phyloP scores from a whole-genome alignment of 2,329 filamentous ascomycete species.

The Botrytis pseudocinerea region DNA sequence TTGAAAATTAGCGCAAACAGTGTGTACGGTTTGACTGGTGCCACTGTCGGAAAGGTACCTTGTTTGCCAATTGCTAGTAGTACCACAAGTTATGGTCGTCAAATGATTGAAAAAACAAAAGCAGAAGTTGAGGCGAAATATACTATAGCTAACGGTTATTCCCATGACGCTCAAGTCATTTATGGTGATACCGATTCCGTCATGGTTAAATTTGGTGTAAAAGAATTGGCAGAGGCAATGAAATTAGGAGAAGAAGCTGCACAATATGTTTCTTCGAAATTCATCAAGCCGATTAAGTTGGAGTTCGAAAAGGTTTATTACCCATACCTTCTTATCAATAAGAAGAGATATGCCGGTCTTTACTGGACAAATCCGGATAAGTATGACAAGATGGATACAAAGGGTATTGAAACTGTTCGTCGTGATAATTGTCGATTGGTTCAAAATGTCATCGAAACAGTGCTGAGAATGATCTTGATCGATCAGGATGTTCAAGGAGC shows the following conservation, averaged over 20 bases:
- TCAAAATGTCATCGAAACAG: constrained; percentile 96
- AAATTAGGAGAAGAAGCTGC: constrained; percentile 92
- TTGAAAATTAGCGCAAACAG: constrained; percentile 97
- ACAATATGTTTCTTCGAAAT: constrained; percentile 84
- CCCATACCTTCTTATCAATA: constrained; percentile 98
- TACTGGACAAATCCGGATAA: constrained; percentile 96
- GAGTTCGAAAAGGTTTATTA: constrained; percentile 99
- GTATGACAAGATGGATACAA: constrained; percentile 99
- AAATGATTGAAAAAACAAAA: constrained; percentile 99
- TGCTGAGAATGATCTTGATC: constrained; percentile 91
- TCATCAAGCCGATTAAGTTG: constrained; percentile 94
- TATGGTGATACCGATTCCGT: constrained; percentile 99
- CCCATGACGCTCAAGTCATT: constrained; percentile 92
- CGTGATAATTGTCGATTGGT: constrained; percentile 95
- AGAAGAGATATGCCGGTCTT: constrained; percentile 97
- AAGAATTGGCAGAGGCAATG: constrained; percentile 86
- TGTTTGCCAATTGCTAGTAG: constrained; percentile 95
- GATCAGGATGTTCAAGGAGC: constrained; percentile 87
- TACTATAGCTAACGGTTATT: constrained; percentile 90
- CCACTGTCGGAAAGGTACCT: constrained; percentile 91
- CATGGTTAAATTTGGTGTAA: constrained; percentile 98
- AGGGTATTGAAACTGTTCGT: constrained; percentile 97
- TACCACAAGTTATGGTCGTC: constrained; percentile 93
- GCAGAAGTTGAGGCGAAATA: constrained; percentile 90
- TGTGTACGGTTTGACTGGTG: constrained; percentile 95